These are phyloP conservation scores for Lachancea fermentati DNA, from an alignment of 805 yeast genomes.

Conservation along the genomic window DNA sequence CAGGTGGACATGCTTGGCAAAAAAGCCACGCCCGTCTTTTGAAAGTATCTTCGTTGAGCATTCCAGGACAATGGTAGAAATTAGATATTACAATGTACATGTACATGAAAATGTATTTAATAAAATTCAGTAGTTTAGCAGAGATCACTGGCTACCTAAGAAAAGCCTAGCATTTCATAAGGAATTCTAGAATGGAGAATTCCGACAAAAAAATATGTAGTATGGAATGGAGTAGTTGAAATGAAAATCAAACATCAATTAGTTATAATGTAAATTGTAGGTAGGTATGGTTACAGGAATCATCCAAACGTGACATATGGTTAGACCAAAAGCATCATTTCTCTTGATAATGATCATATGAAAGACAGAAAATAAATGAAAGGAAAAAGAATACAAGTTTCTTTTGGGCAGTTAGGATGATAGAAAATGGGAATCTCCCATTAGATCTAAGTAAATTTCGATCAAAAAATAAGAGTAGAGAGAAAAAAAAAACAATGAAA, in stretches of 20 bases:
- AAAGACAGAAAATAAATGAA: neutral
- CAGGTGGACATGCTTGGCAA: too few species aligned
- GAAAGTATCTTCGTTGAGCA: neutral
- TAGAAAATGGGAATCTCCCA: too few species aligned
- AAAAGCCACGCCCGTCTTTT: neutral
- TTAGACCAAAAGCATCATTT: neutral
- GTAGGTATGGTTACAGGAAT: constrained; percentile 1
- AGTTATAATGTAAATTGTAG: neutral
- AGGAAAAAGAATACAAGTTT: too few species aligned
- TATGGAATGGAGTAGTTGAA: neutral
- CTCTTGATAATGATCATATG: neutral
- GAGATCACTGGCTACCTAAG: constrained; percentile 1
- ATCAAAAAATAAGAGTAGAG: constrained; percentile 1
- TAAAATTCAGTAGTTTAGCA: constrained; percentile 6
- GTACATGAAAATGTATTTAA: constrained; percentile 8
- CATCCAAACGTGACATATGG: neutral
- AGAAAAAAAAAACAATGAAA: constrained; percentile 1
- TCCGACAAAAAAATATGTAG: neutral
- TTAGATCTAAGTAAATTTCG: too few species aligned
- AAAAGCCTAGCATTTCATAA: neutral
- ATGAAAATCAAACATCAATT: neutral
- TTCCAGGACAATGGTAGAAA: constrained; percentile 2
- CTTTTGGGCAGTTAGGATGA: too few species aligned
- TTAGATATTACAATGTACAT: constrained; percentile 10
- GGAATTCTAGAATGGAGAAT: neutral